phyloP scores from a whole-genome alignment of 371 early-diverging fungal species.

The Phascolomyces articulosus region DNA sequence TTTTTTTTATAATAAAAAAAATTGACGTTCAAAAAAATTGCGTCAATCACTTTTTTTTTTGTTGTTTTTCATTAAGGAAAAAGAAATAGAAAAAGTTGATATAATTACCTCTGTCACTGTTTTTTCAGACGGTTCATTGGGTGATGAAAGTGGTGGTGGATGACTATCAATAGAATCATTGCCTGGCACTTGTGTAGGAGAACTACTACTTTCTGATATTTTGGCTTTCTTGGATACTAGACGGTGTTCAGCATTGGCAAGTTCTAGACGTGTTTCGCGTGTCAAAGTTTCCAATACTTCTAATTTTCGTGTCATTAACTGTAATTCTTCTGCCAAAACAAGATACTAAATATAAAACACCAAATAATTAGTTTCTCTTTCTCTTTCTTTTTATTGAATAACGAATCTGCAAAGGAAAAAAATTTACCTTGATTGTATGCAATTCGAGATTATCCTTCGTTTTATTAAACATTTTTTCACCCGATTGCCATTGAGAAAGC shows the following conservation, averaged over 20 bases:
- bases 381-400: not conserved
- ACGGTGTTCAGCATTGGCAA: constrained; percentile 19
- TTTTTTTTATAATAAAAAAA: too few relatives aligned
- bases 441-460: constrained; percentile 4
- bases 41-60: too few relatives aligned
- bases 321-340: constrained; percentile 19
- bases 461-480: constrained; percentile 5
- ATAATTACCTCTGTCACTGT: not conserved
- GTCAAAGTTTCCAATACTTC: constrained; percentile 6
- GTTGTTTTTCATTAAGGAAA: too few relatives aligned
- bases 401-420: too few relatives aligned
- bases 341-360: constrained; percentile 8
- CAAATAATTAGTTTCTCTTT: not conserved
- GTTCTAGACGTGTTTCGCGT: constrained; percentile 15
- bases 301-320: constrained; percentile 3
- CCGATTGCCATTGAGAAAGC: constrained; percentile 13
- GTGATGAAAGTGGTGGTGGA: not conserved
- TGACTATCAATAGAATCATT: not conserved
- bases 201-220: not conserved
- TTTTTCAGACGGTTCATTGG: not conserved
- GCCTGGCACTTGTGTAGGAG: not conserved
- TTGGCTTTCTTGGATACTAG: constrained; percentile 1
- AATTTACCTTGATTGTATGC: constrained; percentile 10
- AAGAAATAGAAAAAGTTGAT: too few relatives aligned
- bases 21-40: too few relatives aligned